Evolutionary conservation across 169 alveolate genomes (phyloP).

Genomic region (Plasmodium berghei): DNA sequence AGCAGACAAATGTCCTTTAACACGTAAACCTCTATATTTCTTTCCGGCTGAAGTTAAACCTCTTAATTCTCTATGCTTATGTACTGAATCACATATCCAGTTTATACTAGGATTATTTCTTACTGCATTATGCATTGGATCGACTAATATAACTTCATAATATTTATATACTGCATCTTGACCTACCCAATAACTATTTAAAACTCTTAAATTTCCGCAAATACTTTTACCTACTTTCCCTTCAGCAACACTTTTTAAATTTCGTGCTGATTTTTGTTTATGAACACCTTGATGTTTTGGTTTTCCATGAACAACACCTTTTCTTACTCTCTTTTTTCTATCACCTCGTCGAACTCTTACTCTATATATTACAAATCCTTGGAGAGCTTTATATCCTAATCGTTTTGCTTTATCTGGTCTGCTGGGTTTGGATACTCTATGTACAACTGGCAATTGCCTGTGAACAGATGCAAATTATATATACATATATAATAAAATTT

Average conservation of each 20-base stretch:
- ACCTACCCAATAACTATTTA: conserved; percentile 99
- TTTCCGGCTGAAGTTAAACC: conserved; percentile 96
- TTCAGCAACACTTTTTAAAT: conserved; percentile 98
- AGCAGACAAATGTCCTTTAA: conserved; percentile 95
- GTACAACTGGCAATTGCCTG: conserved; percentile 98
- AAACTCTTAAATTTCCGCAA: conserved; percentile 96
- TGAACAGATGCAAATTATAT: background rate
- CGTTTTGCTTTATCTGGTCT: conserved; percentile 98
- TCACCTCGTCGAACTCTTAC: conserved; percentile 99
- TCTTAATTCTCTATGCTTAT: conserved; percentile 99
- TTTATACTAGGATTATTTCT: conserved; percentile 98
- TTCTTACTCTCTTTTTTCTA: conserved; percentile 97
- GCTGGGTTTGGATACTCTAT: conserved; percentile 94
- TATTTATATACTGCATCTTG: conserved; percentile 99
- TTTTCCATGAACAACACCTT: conserved; percentile 99
- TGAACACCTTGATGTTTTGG: conserved; percentile 98
- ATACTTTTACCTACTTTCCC: conserved; percentile 98
- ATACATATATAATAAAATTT: background rate
- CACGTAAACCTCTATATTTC: conserved; percentile 91
- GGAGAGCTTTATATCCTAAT: conserved; percentile 99
- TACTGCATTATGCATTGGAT: conserved; percentile 98
- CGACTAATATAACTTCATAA: conserved; percentile 98
- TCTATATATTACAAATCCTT: conserved; percentile 99
- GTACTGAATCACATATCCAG: conserved; percentile 98
- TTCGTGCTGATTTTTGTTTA: conserved; percentile 96